Percentiles rank a stretch among this genome's conserved stretches.
phyloP scores from a whole-genome alignment of 495 filamentous ascomycete genomes.

The Aspergillus asperescens region DNA sequence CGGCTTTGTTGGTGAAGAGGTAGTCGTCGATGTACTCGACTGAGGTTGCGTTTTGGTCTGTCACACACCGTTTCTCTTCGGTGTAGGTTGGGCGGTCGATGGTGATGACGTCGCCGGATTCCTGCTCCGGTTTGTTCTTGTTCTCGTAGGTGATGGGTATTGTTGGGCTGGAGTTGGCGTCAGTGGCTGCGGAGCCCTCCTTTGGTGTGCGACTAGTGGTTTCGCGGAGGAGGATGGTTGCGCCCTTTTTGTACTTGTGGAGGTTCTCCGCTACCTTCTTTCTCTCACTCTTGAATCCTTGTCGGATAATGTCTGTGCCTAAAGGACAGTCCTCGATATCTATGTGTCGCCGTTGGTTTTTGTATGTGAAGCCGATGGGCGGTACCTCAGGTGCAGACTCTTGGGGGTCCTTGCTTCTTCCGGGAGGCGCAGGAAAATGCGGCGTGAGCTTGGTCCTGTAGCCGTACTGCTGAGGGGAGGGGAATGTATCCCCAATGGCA shows the following conservation, averaged over 20 bases:
- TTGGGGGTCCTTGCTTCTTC: slow-evolving; percentile 33
- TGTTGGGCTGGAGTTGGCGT: neutral
- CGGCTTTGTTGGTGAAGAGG: slow-evolving; percentile 83
- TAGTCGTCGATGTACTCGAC: slow-evolving; percentile 85
- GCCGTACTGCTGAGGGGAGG: slow-evolving; percentile 80
- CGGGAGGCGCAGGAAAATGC: slow-evolving; percentile 74
- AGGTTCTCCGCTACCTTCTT: slow-evolving; percentile 64
- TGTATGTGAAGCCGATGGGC: slow-evolving; percentile 84
- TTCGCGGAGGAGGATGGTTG: slow-evolving; percentile 85
- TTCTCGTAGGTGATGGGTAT: slow-evolving; percentile 11
- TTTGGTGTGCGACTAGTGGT: slow-evolving; percentile 67
- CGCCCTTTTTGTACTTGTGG: slow-evolving; percentile 67
- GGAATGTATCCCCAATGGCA: slow-evolving; percentile 73
- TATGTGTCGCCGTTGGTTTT: slow-evolving; percentile 63
- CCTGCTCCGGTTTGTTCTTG: slow-evolving; percentile 18
- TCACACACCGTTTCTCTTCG: slow-evolving; percentile 81
- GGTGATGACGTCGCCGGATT: slow-evolving; percentile 35
- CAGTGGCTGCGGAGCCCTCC: slow-evolving; percentile 9
- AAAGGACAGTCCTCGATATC: slow-evolving; percentile 98
- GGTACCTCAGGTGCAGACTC: slow-evolving; percentile 52
- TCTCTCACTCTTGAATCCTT: slow-evolving; percentile 69
- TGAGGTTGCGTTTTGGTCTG: slow-evolving; percentile 70
- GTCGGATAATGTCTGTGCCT: slow-evolving; percentile 75
- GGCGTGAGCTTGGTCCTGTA: slow-evolving; percentile 97
- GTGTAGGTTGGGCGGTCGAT: slow-evolving; percentile 44